phyloP scores from a whole-genome alignment of 345 rosid genomes.

The Eucalyptus viminalis region DNA sequence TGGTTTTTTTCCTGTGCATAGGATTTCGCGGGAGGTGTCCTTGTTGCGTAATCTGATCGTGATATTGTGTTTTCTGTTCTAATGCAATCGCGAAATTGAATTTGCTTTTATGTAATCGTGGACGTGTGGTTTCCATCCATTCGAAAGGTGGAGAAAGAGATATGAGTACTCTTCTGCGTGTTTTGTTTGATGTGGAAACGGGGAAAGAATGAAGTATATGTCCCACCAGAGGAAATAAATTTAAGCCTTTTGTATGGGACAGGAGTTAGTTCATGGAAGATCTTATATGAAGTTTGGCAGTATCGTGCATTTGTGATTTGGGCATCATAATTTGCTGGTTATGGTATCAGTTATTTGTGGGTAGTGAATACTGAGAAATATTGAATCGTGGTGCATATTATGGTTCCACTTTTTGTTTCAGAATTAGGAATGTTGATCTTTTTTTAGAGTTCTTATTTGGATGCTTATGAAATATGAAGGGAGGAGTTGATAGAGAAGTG shows the following conservation, averaged over 20 bases:
- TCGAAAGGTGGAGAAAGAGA: neutral
- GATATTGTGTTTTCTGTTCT: neutral
- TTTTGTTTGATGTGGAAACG: neutral
- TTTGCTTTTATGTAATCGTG: neutral
- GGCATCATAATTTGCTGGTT: neutral
- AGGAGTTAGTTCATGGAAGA: neutral
- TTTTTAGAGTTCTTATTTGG: neutral
- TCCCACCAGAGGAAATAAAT: neutral
- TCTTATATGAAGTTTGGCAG: neutral
- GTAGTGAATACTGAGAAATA: neutral
- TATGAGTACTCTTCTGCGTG: neutral
- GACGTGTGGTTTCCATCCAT: neutral
- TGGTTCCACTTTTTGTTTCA: neutral
- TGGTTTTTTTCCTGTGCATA: neutral
- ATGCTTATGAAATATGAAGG: constrained; percentile 11
- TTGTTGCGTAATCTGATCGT: neutral
- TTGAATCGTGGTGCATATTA: neutral
- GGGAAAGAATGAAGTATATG: neutral
- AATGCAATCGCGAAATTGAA: neutral
- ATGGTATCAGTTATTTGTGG: neutral
- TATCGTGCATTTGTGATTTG: neutral
- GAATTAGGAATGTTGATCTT: neutral
- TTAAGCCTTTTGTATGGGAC: neutral
- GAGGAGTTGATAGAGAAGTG: constrained; percentile 58
- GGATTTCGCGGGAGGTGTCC: neutral